A percentile compares a stretch with the other conserved stretches of the same genome.
Evolutionary conservation across 73 alveolate species (phyloP).

Genomic region (Paramecium sonneborni): DNA sequence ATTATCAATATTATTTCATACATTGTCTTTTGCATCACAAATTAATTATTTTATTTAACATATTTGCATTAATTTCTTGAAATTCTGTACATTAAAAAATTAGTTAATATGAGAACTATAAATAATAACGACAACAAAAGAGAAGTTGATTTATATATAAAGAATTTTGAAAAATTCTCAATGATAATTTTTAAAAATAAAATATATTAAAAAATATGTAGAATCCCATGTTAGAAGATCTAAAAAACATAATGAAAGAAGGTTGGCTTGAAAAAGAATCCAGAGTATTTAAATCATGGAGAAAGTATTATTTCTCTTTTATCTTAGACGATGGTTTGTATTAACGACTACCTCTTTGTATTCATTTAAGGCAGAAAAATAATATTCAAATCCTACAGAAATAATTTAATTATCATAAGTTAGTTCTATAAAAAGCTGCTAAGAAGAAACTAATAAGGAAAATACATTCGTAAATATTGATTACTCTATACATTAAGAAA

Average conservation of each 20-base stretch:
- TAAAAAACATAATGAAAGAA: constrained; percentile 80
- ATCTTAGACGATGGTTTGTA: constrained; percentile 82
- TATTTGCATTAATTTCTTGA: background rate
- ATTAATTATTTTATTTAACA: background rate
- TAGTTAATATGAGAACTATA: background rate
- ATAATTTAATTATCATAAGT: constrained; percentile 73
- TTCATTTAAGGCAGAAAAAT: constrained; percentile 79
- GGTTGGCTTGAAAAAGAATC: constrained; percentile 89
- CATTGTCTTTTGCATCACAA: constrained; percentile 52
- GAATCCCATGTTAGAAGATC: constrained; percentile 57
- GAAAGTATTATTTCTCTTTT: constrained; percentile 66
- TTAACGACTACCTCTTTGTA: constrained; percentile 75
- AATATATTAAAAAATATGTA: background rate
- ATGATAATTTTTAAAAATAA: background rate
- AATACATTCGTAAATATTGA: constrained; percentile 71
- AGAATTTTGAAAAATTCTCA: background rate
- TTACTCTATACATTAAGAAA: constrained; percentile 73
- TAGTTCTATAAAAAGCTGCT: constrained; percentile 83
- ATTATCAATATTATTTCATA: background rate
- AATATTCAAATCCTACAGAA: constrained; percentile 84
- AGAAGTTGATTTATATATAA: background rate
- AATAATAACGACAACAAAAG: background rate
- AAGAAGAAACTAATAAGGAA: constrained; percentile 76
- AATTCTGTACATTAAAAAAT: too few relatives aligned
- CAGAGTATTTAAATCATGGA: constrained; percentile 84